Conservation (phyloP, 2,329 filamentous ascomycete species). For the Phoma sp. region DNA sequence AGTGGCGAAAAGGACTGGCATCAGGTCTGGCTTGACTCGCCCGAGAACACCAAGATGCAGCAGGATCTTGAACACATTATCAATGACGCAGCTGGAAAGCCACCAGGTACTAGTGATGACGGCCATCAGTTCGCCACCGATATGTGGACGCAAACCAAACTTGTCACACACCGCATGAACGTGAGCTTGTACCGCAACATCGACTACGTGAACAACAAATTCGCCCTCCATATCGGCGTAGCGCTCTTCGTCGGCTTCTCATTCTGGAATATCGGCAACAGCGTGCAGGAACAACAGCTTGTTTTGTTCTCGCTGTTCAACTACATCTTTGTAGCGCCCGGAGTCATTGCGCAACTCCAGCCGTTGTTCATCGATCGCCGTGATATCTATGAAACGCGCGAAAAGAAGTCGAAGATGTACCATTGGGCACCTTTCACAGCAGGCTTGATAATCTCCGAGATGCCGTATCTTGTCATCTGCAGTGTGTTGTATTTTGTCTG, state of each 20-base stretch:
- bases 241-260: constrained; percentile 37
- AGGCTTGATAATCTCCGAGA: constrained; percentile 71
- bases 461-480: constrained; percentile 68
- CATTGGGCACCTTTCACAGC: constrained; percentile 75
- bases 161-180: constrained; percentile 33
- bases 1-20: constrained; percentile 38
- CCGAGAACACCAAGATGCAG: constrained; percentile 40
- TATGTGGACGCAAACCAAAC: constrained; percentile 32
- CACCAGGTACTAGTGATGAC: constrained; percentile 47
- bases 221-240: constrained; percentile 29
- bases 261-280: constrained; percentile 35
- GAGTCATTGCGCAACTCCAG: constrained; percentile 49
- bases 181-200: constrained; percentile 31
- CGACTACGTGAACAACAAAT: constrained; percentile 36
- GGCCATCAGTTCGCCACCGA: constrained; percentile 43
- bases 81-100: constrained; percentile 45
- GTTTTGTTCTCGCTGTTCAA: constrained; percentile 57
- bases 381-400: constrained; percentile 63
- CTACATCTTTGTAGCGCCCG: constrained; percentile 52
- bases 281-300: constrained; percentile 49
- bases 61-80: constrained; percentile 48
- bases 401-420: constrained; percentile 71
- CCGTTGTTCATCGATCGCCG: constrained; percentile 53
- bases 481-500: constrained; percentile 66
- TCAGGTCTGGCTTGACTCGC: constrained; percentile 48